Base-by-base conservation (phyloP, 2,329 filamentous ascomycete species). In the Chaetomium sp. region DNA sequence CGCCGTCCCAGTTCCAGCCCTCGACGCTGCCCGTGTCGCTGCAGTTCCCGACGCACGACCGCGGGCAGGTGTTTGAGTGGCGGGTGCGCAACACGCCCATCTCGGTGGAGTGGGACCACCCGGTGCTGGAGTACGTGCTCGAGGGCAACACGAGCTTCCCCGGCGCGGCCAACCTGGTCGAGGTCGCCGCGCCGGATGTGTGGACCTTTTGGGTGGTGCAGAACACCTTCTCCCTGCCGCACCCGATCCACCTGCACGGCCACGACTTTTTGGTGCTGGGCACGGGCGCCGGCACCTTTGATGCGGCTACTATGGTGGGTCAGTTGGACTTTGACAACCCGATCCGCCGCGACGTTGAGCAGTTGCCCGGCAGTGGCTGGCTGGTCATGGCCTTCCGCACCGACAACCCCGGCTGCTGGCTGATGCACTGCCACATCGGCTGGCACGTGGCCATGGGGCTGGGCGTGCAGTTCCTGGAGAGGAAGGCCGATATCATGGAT, bases 371-470 rank as follows among this genome's bases (percentile, higher is more conserved):
- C 0, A 71, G 72, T 4, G 83, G 83, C 0, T 80, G 81, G 69
- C 68, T 85, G 7, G 79, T 80, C 1, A 73, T 85, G 4, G 82
- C 78, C 0, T 85, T 83, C 69, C 68, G 77, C 63, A 77, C 80
- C 0, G 80, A 86, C 69, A 85, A 85, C 69, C 83, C 83, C 0
- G 83, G 83, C 7, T 74, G 77, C 9, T 82, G 80, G 79, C 69
- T 81, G 21, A 75, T 81, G 70, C 80, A 82, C 68, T 82, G 79
- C 73, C 80, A 82, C 67, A 80, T 82, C 50, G 78, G 78, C 25
- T 83, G 78, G 81, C 83, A 85, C 70, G 76, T 81, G 23, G 75
- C 23, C 5, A 76, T 79, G 67, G 83, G 82, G 27, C 75, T 86
- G 9, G 80, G 78, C 10, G 71, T 85, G 35, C 82, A 86, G 73